These are phyloP conservation scores for Eucalyptus tenuipes DNA, from an alignment of 345 rosid species.

Conservation along the genomic window DNA sequence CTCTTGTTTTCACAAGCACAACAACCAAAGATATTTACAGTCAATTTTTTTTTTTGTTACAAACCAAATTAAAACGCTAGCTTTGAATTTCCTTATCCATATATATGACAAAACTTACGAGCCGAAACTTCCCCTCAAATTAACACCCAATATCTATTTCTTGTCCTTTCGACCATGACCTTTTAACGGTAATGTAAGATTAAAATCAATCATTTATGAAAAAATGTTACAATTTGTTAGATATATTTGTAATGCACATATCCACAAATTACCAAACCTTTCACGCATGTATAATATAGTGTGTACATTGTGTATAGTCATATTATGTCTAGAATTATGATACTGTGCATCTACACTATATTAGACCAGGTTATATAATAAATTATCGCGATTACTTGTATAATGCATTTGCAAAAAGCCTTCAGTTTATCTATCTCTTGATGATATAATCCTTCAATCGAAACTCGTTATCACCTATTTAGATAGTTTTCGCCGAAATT, in stretches of 20 bases:
- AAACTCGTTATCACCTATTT: no score
- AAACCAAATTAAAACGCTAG: not conserved
- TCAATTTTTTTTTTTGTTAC: no score
- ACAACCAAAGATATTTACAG: no score
- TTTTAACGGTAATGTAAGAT: not conserved
- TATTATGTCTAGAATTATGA: no score
- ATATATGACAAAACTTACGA: not conserved
- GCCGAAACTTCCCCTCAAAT: not conserved
- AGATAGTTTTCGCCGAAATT: no score
- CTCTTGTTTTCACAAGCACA: not conserved
- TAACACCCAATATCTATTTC: not conserved
- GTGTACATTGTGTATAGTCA: fast-evolving
- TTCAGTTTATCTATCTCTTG: no score
- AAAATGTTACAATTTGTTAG: not conserved
- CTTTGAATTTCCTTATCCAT: no score
- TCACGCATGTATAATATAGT: fast-evolving
- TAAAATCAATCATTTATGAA: no score
- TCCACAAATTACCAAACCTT: not conserved
- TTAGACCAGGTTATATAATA: no score
- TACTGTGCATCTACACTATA: fast-evolving
- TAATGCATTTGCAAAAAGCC: no score
- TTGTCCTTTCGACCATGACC: not conserved
- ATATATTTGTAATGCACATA: not conserved
- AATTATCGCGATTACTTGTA: no score
- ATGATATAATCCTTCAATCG: no score